Percentiles rank a stretch among this genome's conserved stretches.
Conservation (phyloP, 1,139 yeast genomes). For the Torulaspora globosa region DNA sequence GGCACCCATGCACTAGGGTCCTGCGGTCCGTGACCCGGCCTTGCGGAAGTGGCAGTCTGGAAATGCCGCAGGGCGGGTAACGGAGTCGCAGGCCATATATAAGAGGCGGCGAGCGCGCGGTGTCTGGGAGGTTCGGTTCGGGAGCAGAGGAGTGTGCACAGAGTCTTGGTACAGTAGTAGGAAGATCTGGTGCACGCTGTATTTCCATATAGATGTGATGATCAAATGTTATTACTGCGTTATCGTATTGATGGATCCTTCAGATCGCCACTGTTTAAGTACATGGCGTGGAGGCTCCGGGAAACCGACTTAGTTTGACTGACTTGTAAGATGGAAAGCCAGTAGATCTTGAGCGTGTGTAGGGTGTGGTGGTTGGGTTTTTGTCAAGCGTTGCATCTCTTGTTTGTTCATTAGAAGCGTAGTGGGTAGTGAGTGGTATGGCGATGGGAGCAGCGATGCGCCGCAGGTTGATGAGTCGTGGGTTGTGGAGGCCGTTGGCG, state of each 20-base stretch:
- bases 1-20: neutral
- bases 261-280: conserved; percentile 17
- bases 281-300: conserved; percentile 15
- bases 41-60: neutral
- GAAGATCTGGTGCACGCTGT: neutral
- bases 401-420: neutral
- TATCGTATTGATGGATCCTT: conserved; percentile 25
- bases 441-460: neutral
- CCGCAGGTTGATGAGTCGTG: neutral
- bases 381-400: neutral
- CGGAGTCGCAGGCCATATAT: neutral
- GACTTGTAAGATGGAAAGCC: neutral
- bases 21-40: neutral
- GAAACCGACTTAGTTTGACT: conserved; percentile 8
- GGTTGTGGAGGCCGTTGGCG: conserved; percentile 2
- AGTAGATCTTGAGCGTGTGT: neutral
- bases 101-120: neutral
- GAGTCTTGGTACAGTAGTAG: neutral
- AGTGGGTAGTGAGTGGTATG: neutral
- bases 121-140: too few species aligned
- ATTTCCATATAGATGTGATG: conserved; percentile 1
- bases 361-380: neutral
- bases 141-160: neutral
- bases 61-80: conserved; percentile 2
- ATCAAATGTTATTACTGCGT: conserved; percentile 22